A percentile compares a stretch with the other conserved stretches of the same genome.
These are phyloP conservation scores for Harringtonia aguacate DNA, from an alignment of 2,329 filamentous ascomycete species.

Conservation along the genomic window DNA sequence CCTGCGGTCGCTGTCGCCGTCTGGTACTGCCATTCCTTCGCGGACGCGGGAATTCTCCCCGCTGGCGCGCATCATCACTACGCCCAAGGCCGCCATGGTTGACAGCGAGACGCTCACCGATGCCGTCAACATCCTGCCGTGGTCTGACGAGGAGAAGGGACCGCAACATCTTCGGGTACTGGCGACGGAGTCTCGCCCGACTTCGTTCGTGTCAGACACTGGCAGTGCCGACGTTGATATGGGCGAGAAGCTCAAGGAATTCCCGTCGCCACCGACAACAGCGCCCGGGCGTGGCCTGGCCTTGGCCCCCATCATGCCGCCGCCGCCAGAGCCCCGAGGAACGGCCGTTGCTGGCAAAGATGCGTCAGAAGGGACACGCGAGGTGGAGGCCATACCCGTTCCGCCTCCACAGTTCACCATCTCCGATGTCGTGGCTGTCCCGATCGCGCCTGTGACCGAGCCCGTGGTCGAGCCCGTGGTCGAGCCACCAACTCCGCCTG, in stretches of 20 bases:
- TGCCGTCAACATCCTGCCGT: conserved; percentile 29
- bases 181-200: conserved; percentile 5
- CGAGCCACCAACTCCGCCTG: neutral
- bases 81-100: conserved; percentile 45
- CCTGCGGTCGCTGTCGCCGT: conserved; percentile 34
- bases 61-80: conserved; percentile 34
- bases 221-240: conserved; percentile 28
- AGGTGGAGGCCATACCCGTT: neutral
- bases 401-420: conserved; percentile 2
- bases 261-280: conserved; percentile 42
- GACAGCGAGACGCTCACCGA: conserved; percentile 53
- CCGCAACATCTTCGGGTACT: neutral
- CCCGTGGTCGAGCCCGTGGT: neutral
- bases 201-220: conserved; percentile 7
- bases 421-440: conserved; percentile 8
- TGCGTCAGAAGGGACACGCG: neutral
- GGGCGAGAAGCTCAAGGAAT: conserved; percentile 40
- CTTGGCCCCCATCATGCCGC: conserved; percentile 15
- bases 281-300: conserved; percentile 16
- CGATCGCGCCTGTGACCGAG: conserved; percentile 6
- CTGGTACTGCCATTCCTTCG: neutral
- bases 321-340: conserved; percentile 18
- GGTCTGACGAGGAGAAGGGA: conserved; percentile 6
- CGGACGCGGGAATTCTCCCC: conserved; percentile 27
- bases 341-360: neutral